Evolutionary conservation across 2,329 filamentous ascomycete species (phyloP).

Genomic region (Cephalotrichum gorgonifer): DNA sequence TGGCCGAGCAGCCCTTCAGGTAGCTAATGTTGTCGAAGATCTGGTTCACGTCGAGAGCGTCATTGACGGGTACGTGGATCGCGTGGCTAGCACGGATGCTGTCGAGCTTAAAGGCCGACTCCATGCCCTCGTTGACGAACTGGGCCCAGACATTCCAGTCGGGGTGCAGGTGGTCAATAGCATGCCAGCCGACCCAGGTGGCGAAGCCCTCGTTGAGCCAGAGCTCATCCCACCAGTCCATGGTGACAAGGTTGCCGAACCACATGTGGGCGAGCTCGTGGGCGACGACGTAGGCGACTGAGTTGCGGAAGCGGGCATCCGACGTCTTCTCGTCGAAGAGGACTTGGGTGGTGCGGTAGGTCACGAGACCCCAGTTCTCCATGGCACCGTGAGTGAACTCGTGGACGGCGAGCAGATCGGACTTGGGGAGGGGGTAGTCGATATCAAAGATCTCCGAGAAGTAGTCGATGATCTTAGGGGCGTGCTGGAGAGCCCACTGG

Average conservation of each 20-base stretch:
- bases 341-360: slow-evolving; percentile 88
- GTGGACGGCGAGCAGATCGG: slow-evolving; percentile 81
- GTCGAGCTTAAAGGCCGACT: slow-evolving; percentile 83
- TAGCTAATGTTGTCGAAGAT: slow-evolving; percentile 98
- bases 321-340: slow-evolving; percentile 93
- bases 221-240: slow-evolving; percentile 93
- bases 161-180: slow-evolving; percentile 82
- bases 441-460: slow-evolving; percentile 93
- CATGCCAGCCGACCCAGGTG: slow-evolving; percentile 96
- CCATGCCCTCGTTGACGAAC: slow-evolving; percentile 91
- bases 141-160: slow-evolving; percentile 98
- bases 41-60: slow-evolving; percentile 92
- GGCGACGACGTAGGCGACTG: slow-evolving; percentile 94
- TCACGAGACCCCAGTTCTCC: slow-evolving; percentile 96
- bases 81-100: slow-evolving; percentile 86
- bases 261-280: slow-evolving; percentile 95
- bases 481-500: slow-evolving; percentile 79
- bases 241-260: slow-evolving; percentile 92
- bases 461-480: slow-evolving; percentile 88
- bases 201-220: slow-evolving; percentile 97
- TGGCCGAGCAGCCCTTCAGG: slow-evolving; percentile 89
- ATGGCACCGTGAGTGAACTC: slow-evolving; percentile 84
- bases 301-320: slow-evolving; percentile 82
- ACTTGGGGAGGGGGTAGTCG: slow-evolving; percentile 87
- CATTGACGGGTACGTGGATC: slow-evolving; percentile 88